phyloP scores from a whole-genome alignment of 148 eudicot genomes.

The Diospyros kaki region DNA sequence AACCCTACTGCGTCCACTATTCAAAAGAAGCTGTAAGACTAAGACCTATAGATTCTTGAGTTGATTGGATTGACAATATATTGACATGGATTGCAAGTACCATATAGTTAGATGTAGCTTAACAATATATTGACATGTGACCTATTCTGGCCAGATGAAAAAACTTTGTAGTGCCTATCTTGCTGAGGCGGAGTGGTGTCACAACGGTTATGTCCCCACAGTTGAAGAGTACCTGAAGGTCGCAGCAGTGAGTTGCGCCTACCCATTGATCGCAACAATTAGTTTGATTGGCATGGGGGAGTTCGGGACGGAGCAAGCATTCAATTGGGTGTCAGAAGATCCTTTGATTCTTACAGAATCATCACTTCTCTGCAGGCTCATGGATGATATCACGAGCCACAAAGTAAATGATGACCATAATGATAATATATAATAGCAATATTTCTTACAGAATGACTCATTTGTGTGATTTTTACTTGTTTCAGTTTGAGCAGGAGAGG shows the following conservation, averaged over 20 bases:
- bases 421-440: no score
- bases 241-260: background rate
- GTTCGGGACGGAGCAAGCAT: background rate
- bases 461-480: no score
- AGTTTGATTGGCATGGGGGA: background rate
- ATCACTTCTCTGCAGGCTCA: background rate
- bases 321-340: background rate
- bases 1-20: no score
- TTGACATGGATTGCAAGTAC: background rate
- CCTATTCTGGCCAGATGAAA: background rate
- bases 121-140: background rate
- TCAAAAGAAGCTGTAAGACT: no score
- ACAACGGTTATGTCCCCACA: background rate
- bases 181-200: background rate
- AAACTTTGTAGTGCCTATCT: background rate
- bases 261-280: no score
- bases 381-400: no score
- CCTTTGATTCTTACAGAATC: background rate
- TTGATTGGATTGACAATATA: background rate
- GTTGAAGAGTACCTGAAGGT: background rate
- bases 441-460: no score
- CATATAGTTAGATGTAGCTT: background rate
- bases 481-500: conserved; percentile 37
- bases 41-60: background rate
- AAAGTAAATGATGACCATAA: no score